These are phyloP conservation scores for Lentinus tigrinus DNA, from an alignment of 768 basidiomycete genomes.

Conservation along the genomic window DNA sequence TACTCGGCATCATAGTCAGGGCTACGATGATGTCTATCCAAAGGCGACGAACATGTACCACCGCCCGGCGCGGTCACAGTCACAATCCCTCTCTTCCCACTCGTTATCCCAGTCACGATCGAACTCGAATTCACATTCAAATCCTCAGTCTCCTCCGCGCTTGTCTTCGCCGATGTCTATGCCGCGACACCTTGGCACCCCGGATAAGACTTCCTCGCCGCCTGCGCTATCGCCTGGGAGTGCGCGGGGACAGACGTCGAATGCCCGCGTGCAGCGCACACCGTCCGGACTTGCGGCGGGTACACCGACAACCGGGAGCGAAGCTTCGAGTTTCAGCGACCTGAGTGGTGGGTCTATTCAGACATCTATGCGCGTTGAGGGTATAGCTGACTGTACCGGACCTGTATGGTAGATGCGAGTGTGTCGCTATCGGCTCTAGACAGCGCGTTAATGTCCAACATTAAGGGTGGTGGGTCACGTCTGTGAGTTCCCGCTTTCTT, in stretches of 20 bases:
- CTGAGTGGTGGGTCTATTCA: constrained; percentile 61
- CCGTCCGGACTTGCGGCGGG: constrained; percentile 40
- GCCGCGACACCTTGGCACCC: constrained; percentile 36
- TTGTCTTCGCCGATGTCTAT: constrained; percentile 13
- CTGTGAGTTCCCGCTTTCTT: constrained; percentile 50
- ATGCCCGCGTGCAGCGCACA: constrained; percentile 6
- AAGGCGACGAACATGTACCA: neutral
- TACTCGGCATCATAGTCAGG: constrained; percentile 1
- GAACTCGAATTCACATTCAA: constrained; percentile 1
- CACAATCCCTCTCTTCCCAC: constrained; percentile 7
- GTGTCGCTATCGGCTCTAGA: constrained; percentile 78
- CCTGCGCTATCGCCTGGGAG: constrained; percentile 56
- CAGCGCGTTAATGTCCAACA: constrained; percentile 77
- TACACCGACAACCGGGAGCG: constrained; percentile 66
- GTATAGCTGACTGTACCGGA: neutral
- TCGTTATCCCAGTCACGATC: constrained; percentile 5
- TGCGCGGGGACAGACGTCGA: constrained; percentile 46
- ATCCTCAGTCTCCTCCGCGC: constrained; percentile 12
- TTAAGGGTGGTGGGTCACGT: constrained; percentile 62
- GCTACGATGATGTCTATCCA: no score
- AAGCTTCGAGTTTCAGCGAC: constrained; percentile 84
- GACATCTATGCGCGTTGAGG: neutral
- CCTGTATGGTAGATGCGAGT: constrained; percentile 53
- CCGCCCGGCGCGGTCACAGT: neutral
- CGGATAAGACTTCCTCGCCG: constrained; percentile 61